phyloP scores from a whole-genome alignment of 768 basidiomycete genomes.

The Mycena latifolia region DNA sequence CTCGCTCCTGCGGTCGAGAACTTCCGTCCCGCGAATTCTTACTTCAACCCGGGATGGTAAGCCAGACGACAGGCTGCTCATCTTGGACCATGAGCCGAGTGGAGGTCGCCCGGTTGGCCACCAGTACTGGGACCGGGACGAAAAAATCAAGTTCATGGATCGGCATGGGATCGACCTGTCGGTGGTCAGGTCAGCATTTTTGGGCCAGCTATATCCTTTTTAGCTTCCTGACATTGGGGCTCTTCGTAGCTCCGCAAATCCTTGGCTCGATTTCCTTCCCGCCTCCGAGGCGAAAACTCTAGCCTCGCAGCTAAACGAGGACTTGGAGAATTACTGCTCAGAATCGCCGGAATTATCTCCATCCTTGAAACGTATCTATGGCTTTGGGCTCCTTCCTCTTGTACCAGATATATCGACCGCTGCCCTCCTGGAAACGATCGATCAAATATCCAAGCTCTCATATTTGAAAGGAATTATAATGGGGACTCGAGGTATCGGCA shows the following conservation, averaged over 20 bases:
- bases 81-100: conserved; percentile 84
- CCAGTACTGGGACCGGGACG: conserved; percentile 85
- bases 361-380: conserved; percentile 76
- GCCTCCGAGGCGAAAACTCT: conserved; percentile 74
- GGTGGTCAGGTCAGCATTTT: conserved; percentile 73
- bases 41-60: conserved; percentile 57
- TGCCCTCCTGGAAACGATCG: conserved; percentile 72
- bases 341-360: conserved; percentile 62
- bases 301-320: conserved; percentile 79
- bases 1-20: conserved; percentile 73
- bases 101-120: conserved; percentile 85
- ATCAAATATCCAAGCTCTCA: conserved; percentile 72
- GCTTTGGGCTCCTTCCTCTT: conserved; percentile 87
- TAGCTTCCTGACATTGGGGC: conserved; percentile 5
- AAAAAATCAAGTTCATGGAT: conserved; percentile 90
- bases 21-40: conserved; percentile 76
- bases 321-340: conserved; percentile 85
- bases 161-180: conserved; percentile 84
- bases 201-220: not conserved
- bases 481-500: conserved; percentile 83
- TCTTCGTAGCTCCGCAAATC: conserved; percentile 79
- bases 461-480: conserved; percentile 85
- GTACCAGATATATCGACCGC: conserved; percentile 71
- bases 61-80: conserved; percentile 77
- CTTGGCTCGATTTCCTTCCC: conserved; percentile 91